phyloP scores from a whole-genome alignment of 2,329 filamentous ascomycete species.

The Neofusicoccum parvum region DNA sequence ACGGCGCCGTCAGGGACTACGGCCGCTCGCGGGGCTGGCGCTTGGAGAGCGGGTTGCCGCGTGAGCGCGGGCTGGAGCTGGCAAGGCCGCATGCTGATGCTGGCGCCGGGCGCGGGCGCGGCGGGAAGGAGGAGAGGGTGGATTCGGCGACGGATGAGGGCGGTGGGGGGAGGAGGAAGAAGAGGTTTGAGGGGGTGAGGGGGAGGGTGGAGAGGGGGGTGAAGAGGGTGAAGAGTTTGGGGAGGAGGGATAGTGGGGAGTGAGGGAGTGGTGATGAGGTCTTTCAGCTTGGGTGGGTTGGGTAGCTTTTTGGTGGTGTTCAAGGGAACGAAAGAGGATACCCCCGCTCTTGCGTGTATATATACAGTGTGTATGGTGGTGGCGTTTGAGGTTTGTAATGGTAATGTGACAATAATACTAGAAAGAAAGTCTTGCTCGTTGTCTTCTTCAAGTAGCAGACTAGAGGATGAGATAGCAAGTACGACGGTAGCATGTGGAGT shows the following conservation, averaged over 20 bases:
- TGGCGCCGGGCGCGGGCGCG: background rate
- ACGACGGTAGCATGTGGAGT: background rate
- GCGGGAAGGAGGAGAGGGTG: background rate
- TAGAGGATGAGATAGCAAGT: background rate
- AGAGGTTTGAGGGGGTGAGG: background rate
- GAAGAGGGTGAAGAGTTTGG: background rate
- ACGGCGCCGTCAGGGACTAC: too few relatives aligned
- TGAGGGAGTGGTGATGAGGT: too few relatives aligned
- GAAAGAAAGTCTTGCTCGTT: too few relatives aligned
- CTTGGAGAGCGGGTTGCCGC: too few relatives aligned
- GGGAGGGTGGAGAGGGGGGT: background rate
- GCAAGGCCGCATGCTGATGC: background rate
- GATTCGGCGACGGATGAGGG: background rate
- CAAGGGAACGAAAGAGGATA: background rate
- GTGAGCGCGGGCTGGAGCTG: too few relatives aligned
- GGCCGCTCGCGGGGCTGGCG: too few relatives aligned
- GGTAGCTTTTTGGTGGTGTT: too few relatives aligned
- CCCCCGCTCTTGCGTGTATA: background rate
- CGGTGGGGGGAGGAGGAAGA: background rate
- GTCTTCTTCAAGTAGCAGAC: background rate
- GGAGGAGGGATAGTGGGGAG: background rate
- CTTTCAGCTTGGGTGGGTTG: too few relatives aligned
- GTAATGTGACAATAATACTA: too few relatives aligned
- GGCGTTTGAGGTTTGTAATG: too few relatives aligned
- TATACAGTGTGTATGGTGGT: background rate